Percentiles rank a stretch among this genome's conserved stretches.
Conservation (phyloP, 805 yeast species). For the Suhomyces sp. region DNA sequence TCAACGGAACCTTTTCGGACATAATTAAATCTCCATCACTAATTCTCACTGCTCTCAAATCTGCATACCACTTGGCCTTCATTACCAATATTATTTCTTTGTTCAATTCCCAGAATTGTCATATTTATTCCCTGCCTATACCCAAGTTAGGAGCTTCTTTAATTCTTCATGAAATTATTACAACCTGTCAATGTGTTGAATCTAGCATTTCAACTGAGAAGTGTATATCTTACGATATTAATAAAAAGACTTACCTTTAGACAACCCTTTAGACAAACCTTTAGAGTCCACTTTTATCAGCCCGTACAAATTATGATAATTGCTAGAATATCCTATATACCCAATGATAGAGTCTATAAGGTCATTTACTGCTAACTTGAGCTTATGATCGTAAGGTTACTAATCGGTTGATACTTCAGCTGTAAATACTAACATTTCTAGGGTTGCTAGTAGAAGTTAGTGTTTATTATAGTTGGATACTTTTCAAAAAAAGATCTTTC, state of each 20-base stretch:
- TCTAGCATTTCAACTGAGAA: not conserved
- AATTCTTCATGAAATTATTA: not conserved
- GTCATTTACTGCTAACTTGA: too few relatives aligned
- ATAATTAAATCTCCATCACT: not conserved
- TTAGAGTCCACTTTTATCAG: too few relatives aligned
- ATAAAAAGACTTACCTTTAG: not conserved
- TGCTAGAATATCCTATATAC: too few relatives aligned
- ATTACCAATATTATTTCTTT: not conserved
- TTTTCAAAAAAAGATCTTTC: too few relatives aligned
- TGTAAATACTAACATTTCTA: too few relatives aligned
- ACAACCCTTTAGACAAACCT: too few relatives aligned
- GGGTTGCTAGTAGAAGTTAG: too few relatives aligned
- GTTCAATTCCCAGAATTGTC: not conserved
- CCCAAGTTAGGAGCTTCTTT: not conserved
- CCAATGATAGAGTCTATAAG: too few relatives aligned
- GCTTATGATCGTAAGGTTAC: too few relatives aligned
- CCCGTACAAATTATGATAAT: too few relatives aligned
- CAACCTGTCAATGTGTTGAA: not conserved
- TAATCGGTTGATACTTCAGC: too few relatives aligned
- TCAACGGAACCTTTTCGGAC: slow-evolving; percentile 30
- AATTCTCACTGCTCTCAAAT: not conserved
- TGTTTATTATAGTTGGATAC: too few relatives aligned
- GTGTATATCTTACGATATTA: not conserved
- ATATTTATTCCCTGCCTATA: not conserved
- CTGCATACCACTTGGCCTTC: not conserved